phyloP scores from a whole-genome alignment of 2,329 filamentous ascomycete genomes.

The Alternaria alternata region DNA sequence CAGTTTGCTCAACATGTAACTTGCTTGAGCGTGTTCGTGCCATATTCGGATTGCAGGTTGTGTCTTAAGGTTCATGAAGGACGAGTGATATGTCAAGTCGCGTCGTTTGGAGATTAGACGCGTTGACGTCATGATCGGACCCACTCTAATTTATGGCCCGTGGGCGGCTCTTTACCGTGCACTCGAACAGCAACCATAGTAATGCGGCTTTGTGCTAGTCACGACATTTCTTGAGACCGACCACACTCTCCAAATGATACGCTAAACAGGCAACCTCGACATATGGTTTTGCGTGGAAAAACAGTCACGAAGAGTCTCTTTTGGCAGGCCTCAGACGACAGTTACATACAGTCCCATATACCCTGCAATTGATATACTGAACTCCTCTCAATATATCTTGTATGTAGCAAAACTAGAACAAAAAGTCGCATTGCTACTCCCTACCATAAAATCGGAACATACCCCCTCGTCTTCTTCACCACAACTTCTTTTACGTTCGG shows the following conservation, averaged over 20 bases:
- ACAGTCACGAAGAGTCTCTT: not conserved
- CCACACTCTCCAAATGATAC: not conserved
- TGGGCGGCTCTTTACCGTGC: not conserved
- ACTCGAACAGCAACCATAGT: not conserved
- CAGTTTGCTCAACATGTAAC: not conserved
- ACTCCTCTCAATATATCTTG: not conserved
- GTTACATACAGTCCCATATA: not conserved
- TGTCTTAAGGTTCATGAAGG: not conserved
- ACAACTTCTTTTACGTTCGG: not conserved
- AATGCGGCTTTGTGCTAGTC: not conserved
- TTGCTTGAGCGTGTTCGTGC: slow-evolving; percentile 25
- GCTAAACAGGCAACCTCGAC: not conserved
- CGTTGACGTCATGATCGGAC: slow-evolving; percentile 14
- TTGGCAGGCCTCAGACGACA: not conserved
- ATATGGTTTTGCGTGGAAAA: not conserved
- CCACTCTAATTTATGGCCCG: not conserved
- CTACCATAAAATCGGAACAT: not conserved
- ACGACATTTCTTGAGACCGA: not conserved
- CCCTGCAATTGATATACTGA: not conserved
- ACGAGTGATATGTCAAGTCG: not conserved
- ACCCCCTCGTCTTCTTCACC: not conserved
- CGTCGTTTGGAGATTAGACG: slow-evolving; percentile 3
- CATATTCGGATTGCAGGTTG: slow-evolving; percentile 14
- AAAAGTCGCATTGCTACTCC: not conserved
- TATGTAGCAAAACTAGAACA: not conserved